Evolutionary conservation across 805 yeast genomes (phyloP).

Genomic region (Monosporozyma solicola): DNA sequence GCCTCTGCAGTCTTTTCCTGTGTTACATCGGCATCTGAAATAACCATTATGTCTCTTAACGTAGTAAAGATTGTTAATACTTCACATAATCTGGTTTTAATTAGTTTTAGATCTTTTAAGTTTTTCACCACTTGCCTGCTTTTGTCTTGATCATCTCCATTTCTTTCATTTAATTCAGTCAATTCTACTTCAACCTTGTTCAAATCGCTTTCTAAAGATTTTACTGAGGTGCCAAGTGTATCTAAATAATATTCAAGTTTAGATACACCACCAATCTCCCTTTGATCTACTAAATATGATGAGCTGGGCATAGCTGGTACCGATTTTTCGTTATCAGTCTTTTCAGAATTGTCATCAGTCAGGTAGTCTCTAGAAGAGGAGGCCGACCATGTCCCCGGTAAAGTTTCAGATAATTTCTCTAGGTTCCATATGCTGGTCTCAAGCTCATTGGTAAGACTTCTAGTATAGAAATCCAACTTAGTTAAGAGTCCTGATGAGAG

Average conservation of each 20-base stretch:
- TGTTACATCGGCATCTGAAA: conserved; percentile 12
- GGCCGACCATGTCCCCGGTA: conserved; percentile 32
- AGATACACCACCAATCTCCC: conserved; percentile 33
- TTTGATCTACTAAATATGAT: conserved; percentile 12
- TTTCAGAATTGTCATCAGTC: conserved; percentile 6
- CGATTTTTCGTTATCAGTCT: conserved; percentile 3
- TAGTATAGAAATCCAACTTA: conserved; percentile 55
- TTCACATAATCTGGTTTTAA: conserved; percentile 37
- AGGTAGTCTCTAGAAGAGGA: neutral
- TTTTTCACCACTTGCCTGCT: conserved; percentile 17
- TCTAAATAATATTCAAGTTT: conserved; percentile 60
- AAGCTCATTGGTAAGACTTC: conserved; percentile 46
- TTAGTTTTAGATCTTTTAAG: conserved; percentile 36
- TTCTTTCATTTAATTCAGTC: conserved; percentile 16
- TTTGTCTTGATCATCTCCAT: conserved; percentile 8
- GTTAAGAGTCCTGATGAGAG: conserved; percentile 44
- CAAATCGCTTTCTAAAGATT: conserved; percentile 45
- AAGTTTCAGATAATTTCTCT: conserved; percentile 42
- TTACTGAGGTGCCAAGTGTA: conserved; percentile 48
- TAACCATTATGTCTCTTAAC: conserved; percentile 33
- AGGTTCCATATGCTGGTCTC: conserved; percentile 41
- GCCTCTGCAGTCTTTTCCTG: conserved; percentile 1
- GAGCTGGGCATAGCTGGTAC: conserved; percentile 11
- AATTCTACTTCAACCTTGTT: conserved; percentile 25
- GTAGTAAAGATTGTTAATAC: conserved; percentile 42